Evolutionary conservation across 2,329 filamentous ascomycete genomes (phyloP).

Genomic region (Rachicladosporium sp.): DNA sequence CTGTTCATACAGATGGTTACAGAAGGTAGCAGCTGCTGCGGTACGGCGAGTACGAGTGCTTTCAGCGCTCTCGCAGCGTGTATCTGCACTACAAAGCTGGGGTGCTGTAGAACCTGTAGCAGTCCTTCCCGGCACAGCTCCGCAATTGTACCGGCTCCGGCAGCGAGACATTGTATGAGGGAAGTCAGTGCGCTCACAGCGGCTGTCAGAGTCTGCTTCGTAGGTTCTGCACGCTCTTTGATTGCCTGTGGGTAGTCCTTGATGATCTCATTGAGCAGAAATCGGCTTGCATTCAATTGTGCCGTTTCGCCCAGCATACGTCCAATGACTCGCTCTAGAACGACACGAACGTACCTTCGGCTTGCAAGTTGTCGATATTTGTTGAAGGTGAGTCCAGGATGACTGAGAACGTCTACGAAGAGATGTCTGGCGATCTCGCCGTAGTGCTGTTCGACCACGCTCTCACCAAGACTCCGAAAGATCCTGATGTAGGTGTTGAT

Average conservation of each 20-base stretch:
- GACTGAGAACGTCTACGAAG: slow-evolving; percentile 66
- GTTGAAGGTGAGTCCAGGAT: slow-evolving; percentile 64
- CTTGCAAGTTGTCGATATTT: slow-evolving; percentile 78
- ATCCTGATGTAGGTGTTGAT: slow-evolving; percentile 78
- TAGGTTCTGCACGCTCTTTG: slow-evolving; percentile 76
- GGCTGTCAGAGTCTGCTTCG: slow-evolving; percentile 71
- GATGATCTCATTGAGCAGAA: slow-evolving; percentile 73
- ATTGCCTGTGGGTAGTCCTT: slow-evolving; percentile 90
- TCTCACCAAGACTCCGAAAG: slow-evolving; percentile 66
- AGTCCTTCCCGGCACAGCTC: slow-evolving; percentile 78
- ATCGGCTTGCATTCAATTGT: slow-evolving; percentile 69
- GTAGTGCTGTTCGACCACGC: slow-evolving; percentile 73
- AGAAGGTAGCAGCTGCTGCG: slow-evolving; percentile 79
- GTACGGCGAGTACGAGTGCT: slow-evolving; percentile 77
- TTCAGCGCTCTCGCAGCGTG: slow-evolving; percentile 78
- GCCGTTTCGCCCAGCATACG: slow-evolving; percentile 79
- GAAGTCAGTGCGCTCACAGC: slow-evolving; percentile 68
- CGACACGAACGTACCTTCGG: slow-evolving; percentile 68
- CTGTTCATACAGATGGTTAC: slow-evolving; percentile 96
- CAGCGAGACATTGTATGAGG: slow-evolving; percentile 67
- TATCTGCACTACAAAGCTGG: slow-evolving; percentile 91
- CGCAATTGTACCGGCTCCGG: slow-evolving; percentile 65
- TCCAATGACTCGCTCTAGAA: slow-evolving; percentile 75
- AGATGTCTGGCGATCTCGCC: slow-evolving; percentile 68
- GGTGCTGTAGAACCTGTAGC: slow-evolving; percentile 82